Evolutionary conservation across 208 protist species (phyloP).

Genomic region (Acanthamoeba triangularis): DNA sequence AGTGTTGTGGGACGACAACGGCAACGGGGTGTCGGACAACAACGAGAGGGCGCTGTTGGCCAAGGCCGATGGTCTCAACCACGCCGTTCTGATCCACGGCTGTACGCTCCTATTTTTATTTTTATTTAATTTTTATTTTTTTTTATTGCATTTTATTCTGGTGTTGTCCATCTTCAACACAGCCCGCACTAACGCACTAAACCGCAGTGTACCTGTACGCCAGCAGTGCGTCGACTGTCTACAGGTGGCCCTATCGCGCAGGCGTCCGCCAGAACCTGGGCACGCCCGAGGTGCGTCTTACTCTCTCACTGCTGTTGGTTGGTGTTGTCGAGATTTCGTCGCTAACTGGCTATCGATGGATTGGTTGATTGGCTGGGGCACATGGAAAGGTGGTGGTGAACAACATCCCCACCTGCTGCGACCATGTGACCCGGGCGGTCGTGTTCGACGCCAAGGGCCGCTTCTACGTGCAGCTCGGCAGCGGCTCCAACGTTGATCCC

Average conservation of each 20-base stretch:
- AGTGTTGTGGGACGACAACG: conserved; percentile 74
- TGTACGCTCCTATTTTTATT: neutral
- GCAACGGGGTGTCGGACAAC: conserved; percentile 40
- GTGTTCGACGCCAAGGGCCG: conserved; percentile 36
- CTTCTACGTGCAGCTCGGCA: conserved; percentile 73
- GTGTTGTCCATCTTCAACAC: too few species aligned
- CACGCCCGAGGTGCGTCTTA: neutral
- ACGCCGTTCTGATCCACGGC: conserved; percentile 41
- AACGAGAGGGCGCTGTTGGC: conserved; percentile 45
- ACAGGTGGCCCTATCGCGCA: conserved; percentile 62
- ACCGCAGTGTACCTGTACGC: conserved; percentile 57
- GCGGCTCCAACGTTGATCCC: conserved; percentile 65
- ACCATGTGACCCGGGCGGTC: conserved; percentile 26
- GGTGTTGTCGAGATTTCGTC: neutral
- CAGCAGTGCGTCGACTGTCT: conserved; percentile 45
- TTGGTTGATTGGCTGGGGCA: neutral
- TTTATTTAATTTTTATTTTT: too few species aligned
- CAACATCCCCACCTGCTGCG: neutral
- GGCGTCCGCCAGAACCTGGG: neutral
- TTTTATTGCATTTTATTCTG: too few species aligned
- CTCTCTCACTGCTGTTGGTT: too few species aligned
- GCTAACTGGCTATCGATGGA: neutral
- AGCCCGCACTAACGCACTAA: too few species aligned
- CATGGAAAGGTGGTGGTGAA: conserved; percentile 25
- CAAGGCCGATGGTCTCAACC: conserved; percentile 27